These are phyloP conservation scores for Acrodontium crateriforme DNA, from an alignment of 2,329 filamentous ascomycete genomes.

Conservation along the genomic window DNA sequence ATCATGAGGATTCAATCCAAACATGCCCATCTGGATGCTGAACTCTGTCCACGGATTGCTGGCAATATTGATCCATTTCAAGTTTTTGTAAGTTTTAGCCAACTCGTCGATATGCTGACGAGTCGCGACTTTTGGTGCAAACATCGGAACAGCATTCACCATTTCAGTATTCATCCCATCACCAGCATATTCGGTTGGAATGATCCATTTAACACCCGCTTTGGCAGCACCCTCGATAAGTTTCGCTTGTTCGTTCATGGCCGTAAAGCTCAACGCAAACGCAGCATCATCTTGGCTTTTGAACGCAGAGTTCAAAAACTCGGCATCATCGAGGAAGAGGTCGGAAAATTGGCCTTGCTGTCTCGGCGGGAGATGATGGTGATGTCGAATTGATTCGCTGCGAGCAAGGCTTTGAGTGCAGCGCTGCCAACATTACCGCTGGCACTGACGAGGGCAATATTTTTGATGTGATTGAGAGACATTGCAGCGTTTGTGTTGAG, in stretches of 20 bases:
- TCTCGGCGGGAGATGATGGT: conserved; percentile 25
- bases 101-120: conserved; percentile 12
- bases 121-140: conserved; percentile 8
- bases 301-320: conserved; percentile 12
- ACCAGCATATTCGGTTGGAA: conserved; percentile 22
- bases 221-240: conserved; percentile 22
- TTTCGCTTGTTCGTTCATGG: conserved; percentile 14
- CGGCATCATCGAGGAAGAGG: conserved; percentile 13
- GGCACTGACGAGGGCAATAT: conserved; percentile 9
- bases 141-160: conserved; percentile 1
- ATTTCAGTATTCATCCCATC: conserved; percentile 8
- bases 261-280: conserved; percentile 17
- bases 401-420: conserved; percentile 20
- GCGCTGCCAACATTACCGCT: conserved; percentile 21
- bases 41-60: conserved; percentile 18
- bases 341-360: conserved; percentile 25
- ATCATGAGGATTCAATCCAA: conserved; percentile 19
- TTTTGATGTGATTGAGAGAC: conserved; percentile 15
- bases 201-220: conserved; percentile 22
- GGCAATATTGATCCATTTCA: conserved; percentile 26
- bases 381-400: conserved; percentile 16
- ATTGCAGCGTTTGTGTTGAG: conserved; percentile 1
- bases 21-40: conserved; percentile 15
- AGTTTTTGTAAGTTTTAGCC: conserved; percentile 15
- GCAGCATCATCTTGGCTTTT: conserved; percentile 18